These are phyloP conservation scores for Ananas comosus DNA, from an alignment of 176 grass and related monocot species.

Conservation along the genomic window DNA sequence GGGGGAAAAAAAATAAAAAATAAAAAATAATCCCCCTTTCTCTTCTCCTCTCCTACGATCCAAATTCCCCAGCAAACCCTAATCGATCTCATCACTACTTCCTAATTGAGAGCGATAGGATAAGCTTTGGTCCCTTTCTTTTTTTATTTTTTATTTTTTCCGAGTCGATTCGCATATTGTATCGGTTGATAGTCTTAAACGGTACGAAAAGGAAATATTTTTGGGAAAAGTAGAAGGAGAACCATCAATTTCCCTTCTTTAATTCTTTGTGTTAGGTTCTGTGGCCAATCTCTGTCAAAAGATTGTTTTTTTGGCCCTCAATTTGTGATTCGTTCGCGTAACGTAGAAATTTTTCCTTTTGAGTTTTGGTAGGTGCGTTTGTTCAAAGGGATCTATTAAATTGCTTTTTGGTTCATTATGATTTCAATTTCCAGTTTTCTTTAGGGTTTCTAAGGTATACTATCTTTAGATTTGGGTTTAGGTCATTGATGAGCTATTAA, in stretches of 20 bases:
- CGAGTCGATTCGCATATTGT: background rate
- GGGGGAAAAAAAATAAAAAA: too few relatives aligned
- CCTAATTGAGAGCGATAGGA: background rate
- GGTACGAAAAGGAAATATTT: too few relatives aligned
- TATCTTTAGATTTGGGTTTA: background rate
- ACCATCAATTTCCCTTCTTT: background rate
- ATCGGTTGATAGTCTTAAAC: background rate
- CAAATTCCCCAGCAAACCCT: background rate
- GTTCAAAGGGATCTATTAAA: too few relatives aligned
- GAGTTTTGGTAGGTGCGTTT: too few relatives aligned
- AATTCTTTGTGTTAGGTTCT: slow-evolving; percentile 1
- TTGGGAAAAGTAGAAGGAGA: background rate
- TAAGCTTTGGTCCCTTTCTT: background rate
- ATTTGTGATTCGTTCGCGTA: background rate
- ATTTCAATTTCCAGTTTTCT: background rate
- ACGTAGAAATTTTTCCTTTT: too few relatives aligned
- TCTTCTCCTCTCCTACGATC: background rate
- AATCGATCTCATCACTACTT: background rate
- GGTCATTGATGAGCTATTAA: too few relatives aligned
- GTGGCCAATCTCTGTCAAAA: background rate
- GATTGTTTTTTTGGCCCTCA: background rate
- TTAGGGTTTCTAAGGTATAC: background rate
- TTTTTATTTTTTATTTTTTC: background rate
- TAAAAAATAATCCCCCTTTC: background rate
- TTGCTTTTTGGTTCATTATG: background rate